These are phyloP conservation scores for Sextonia rubra DNA, from an alignment of 164 flowering plant species.

Conservation along the genomic window DNA sequence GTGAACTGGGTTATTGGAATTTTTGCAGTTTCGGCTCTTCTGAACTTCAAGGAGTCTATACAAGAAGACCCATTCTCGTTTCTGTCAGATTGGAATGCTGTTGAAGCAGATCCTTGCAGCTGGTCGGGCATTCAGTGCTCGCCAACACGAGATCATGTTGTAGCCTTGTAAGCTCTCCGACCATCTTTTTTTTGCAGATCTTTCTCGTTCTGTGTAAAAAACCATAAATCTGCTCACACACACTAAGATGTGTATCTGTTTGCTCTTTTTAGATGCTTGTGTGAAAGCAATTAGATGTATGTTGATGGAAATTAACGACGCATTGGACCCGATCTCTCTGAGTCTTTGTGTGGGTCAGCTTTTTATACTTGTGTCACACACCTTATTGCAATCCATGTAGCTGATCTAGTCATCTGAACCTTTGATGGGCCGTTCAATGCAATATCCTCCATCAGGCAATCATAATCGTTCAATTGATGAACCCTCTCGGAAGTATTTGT, in stretches of 20 bases:
- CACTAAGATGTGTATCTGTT: too few relatives aligned
- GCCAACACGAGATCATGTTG: conserved; percentile 40
- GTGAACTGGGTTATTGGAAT: conserved; percentile 1
- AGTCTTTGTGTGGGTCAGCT: too few relatives aligned
- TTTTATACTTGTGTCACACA: too few relatives aligned
- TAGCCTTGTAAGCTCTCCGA: conserved; percentile 55
- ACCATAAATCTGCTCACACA: too few relatives aligned
- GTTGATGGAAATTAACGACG: too few relatives aligned
- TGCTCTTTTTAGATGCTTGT: too few relatives aligned
- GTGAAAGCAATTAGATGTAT: too few relatives aligned
- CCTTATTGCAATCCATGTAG: too few relatives aligned
- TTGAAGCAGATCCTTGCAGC: conserved; percentile 65
- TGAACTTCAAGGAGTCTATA: conserved; percentile 60
- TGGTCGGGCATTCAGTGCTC: conserved; percentile 75
- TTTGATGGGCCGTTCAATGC: too few relatives aligned
- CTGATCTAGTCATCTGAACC: too few relatives aligned
- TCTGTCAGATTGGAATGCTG: conserved; percentile 61
- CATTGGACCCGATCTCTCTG: too few relatives aligned
- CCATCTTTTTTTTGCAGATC: not conserved
- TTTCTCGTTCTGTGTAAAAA: not conserved
- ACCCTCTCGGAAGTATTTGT: too few relatives aligned
- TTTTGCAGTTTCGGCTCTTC: conserved; percentile 52
- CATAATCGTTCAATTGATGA: not conserved
- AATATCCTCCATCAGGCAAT: not conserved
- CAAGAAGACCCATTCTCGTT: conserved; percentile 67